Base-by-base conservation (phyloP, 2,329 filamentous ascomycete species). In the Xylaria arbuscula region DNA sequence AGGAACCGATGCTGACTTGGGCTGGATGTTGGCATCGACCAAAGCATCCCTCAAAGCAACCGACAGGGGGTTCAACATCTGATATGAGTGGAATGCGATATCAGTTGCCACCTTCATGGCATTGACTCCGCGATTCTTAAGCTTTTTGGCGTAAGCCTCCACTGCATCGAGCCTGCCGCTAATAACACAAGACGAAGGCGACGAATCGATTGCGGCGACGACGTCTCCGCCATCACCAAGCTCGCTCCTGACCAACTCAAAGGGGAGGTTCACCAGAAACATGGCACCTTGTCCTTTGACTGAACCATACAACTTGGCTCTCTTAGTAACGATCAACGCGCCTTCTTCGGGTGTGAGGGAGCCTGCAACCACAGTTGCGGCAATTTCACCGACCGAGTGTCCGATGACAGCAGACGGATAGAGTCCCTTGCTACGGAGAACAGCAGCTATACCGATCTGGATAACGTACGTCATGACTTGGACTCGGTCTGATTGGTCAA, bases 371-470 rank as follows among this genome's bases (percentile, higher is more conserved):
- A 82, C 80, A 2, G 78, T 71, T 2, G 81, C 81, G 2, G 81
- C 80, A 11, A 82, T 80, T 66, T 83, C 81, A 1, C 81, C 81
- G 2, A 82, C 77, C 0, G 81, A 83, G 34, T 83, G 81, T 2
- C 81, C 81, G 48, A 83, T 78, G 2, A 83, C 72, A 0, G 80
- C 81, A 7, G 76, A 66, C 1, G 81, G 81, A 3, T 65, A 47
- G 0, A 80, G 36, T 0, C 80, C 79, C 42, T 76, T 76, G 9
- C 71, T 70, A 28, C 71, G 64, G 1, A 83, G 76, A 1, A 81
- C 59, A 0, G 76, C 74, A 19, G 66, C 66, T 2, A 81, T 73
- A 1, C 76, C 78, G 61, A 76, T 70, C 64, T 83, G 81, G 47
- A 83, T 75, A 7, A 78, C 66, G 56, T 78, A 82, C 0, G 78